Evolutionary conservation across 192 early-diverging fungal species (phyloP), one percentile per base, ranked within the genome.

Genomic region (Backusella morwellensis): DNA sequence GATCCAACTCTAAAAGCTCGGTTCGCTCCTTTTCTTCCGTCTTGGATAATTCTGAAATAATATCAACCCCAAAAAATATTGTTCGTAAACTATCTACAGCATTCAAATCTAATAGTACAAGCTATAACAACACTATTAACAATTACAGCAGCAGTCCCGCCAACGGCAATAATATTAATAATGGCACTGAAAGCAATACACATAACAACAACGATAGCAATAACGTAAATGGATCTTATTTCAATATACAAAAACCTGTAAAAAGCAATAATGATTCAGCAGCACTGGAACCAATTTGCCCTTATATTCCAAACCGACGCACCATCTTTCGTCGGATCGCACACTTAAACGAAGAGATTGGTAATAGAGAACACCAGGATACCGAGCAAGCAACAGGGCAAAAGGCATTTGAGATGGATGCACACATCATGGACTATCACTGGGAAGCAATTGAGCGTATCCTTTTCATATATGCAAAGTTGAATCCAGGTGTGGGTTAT

Each of bases 401-500:
- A 19, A 67, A 66, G 7, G 63, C 66, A 68, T 41, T 44, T 1
- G 81, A 81, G 15, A 63, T 63, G 1, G 73, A 79, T 69, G 66
- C 59, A 2, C 34, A 79, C 59, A 78, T 78, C 12, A 85, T 84
- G 63, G 92, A 94, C 81, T 81, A 90, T 74, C 94, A 96, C 76
- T 94, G 89, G 86, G 93, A 95, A 74, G 92, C 89, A 0, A 90
- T 95, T 72, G 91, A 92, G 77, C 82, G 95, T 3, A 87, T 96
- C 17, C 76, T 96, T 75, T 95, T 91, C 70, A 91, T 95, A 36
- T 93, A 92, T 79, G 90, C 92, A 4, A 91, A 92, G 71, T 82
- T 95, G 54, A 95, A 95, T 76, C 91, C 89, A 5, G 95, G 95
- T 29, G 87, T 93, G 14, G 91, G 92, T 2, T 96, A 96, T 76